These are phyloP conservation scores for Magnusiomyces sp. DNA, from an alignment of 1,139 yeast genomes.

Conservation along the genomic window DNA sequence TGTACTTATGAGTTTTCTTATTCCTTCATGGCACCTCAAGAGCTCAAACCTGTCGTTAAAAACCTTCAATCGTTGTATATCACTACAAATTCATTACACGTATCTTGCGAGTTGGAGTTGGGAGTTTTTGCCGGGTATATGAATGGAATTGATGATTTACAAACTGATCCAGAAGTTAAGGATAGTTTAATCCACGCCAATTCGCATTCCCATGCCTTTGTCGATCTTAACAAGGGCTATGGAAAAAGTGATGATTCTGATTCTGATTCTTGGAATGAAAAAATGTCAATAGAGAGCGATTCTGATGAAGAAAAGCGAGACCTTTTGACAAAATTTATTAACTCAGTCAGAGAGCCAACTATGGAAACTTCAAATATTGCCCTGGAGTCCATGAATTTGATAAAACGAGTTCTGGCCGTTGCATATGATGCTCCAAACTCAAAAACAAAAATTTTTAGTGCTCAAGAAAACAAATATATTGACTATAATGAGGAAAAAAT, in stretches of 20 bases:
- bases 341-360: neutral
- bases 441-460: neutral
- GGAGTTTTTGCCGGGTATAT: slow-evolving; percentile 28
- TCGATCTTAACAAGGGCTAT: neutral
- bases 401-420: neutral
- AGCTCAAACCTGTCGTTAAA: slow-evolving; percentile 33
- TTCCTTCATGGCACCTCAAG: slow-evolving; percentile 39
- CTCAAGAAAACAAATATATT: neutral
- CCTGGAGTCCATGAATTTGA: neutral
- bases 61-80: slow-evolving; percentile 30
- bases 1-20: slow-evolving; percentile 42
- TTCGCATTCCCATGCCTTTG: no score
- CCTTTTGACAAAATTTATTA: neutral
- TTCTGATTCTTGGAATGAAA: neutral
- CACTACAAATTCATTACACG: slow-evolving; percentile 37
- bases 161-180: neutral
- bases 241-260: neutral
- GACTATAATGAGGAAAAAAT: neutral
- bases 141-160: neutral
- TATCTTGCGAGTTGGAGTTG: slow-evolving; percentile 42
- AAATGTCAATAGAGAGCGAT: neutral
- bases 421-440: neutral
- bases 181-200: no score
- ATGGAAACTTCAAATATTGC: neutral
- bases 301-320: neutral